Evolutionary conservation across 1,284 basidiomycete genomes (phyloP), one percentile per base, ranked within the genome.

Genomic region (Trichosporon sp.): DNA sequence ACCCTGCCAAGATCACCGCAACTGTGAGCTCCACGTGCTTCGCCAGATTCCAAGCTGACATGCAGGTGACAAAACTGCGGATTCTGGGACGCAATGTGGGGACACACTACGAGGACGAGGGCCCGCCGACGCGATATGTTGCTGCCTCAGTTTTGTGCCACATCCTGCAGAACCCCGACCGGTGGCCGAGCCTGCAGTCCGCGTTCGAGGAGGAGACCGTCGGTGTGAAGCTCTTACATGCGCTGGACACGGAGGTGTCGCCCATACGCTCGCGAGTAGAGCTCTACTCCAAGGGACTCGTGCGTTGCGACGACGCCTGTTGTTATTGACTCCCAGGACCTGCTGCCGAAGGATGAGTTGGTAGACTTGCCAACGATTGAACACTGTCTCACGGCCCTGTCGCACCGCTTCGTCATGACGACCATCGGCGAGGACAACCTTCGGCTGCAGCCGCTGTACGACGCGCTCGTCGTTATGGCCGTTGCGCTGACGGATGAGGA

Each of bases 231-330:
- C 68, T 75, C 0, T 12, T 73, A 31, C 70, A 66, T 11, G 63
- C 54, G 12, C 65, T 78, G 4, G 32, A 12, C 11, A 14, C 35
- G 4, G 78, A 79, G 16, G 38, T 75, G 1, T 37, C 35, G 0
- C 61, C 64, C 1, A 43, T 79, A 1, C 46, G 35, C 2, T 48
- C 70, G 1, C 72, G 78, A 1, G 74, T 78, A 43, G 76, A 77
- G 40, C 65, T 79, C 46, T 76, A 71, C 64, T 72, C 76, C 51
- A 81, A 78, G 59, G 77, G 79, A 8, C 51, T 80, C 37, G 78
- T 79, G 59, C 54, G 75, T 72, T n/a, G 2, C 14, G 8, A 3
- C 7, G 6, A 2, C 6, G 2, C 26, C 26, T 26, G 7, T 19
- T 11, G 1, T 2, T 8, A 12, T 43, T 66, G 11, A 71, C 63